Conservation (phyloP, 352 stramenopile species). For the Stephanocyclus meneghinianus region DNA sequence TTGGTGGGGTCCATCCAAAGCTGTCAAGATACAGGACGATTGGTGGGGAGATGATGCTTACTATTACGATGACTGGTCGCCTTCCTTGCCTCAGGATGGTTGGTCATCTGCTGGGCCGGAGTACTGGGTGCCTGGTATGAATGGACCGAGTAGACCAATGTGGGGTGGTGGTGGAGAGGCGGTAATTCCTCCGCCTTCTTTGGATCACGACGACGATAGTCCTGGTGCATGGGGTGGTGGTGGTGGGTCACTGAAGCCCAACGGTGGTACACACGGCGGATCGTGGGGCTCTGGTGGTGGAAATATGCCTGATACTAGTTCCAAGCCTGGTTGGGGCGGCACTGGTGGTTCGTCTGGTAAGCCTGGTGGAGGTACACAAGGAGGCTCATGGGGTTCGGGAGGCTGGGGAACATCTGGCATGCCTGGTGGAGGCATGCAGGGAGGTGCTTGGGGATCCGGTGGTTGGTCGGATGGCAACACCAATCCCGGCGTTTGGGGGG, state of each 20-base stretch:
- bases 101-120: background rate
- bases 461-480: background rate
- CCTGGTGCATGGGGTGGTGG: background rate
- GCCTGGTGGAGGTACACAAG: conserved; percentile 5
- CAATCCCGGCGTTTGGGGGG: background rate
- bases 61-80: conserved; percentile 6
- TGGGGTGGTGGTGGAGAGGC: background rate
- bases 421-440: background rate
- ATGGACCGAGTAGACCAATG: conserved; percentile 6
- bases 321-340: conserved; percentile 3
- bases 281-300: background rate
- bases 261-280: background rate
- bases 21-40: background rate
- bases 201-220: background rate
- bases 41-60: background rate
- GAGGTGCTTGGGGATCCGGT: conserved; percentile 2
- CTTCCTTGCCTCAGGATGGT: background rate
- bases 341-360: conserved; percentile 8
- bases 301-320: background rate
- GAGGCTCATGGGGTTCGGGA: conserved; percentile 9
- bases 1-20: background rate
- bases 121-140: conserved; percentile 8
- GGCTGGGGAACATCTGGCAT: background rate
- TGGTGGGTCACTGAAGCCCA: background rate
- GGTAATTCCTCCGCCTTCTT: too few species aligned